These are phyloP conservation scores for Ormosia semicastrata DNA, from an alignment of 306 rosid genomes.

Conservation along the genomic window DNA sequence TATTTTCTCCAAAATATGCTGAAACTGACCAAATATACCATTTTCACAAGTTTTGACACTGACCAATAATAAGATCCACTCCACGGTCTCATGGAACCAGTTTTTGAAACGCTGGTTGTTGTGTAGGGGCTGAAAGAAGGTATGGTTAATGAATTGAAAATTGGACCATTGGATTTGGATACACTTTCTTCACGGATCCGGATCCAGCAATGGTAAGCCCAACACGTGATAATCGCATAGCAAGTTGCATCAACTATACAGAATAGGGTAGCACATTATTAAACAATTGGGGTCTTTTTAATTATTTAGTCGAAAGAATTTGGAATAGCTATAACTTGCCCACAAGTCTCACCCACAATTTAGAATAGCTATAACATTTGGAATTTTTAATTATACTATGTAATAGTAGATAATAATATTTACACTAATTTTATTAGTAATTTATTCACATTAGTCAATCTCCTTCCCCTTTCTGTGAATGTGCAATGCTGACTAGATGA, in stretches of 20 bases:
- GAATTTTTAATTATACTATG: too few species aligned
- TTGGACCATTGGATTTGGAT: not conserved
- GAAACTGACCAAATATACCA: too few species aligned
- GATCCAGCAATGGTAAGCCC: not conserved
- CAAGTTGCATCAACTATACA: not conserved
- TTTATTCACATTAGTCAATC: too few species aligned
- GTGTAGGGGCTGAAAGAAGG: too few species aligned
- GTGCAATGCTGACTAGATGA: too few species aligned
- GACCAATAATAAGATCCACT: not conserved
- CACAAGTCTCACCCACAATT: not conserved
- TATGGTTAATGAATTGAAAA: not conserved
- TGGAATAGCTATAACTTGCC: not conserved
- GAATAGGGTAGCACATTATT: not conserved
- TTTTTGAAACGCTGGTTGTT: too few species aligned
- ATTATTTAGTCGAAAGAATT: not conserved
- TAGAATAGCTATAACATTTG: too few species aligned
- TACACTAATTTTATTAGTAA: too few species aligned
- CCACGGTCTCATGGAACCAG: not conserved
- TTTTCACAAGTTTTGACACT: too few species aligned
- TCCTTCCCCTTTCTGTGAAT: too few species aligned
- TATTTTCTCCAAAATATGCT: too few species aligned
- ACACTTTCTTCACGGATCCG: not conserved
- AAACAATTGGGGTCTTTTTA: not conserved
- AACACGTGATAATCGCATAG: not conserved
- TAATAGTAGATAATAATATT: too few species aligned